Conservation (phyloP, 345 rosid species). For the Camelina hispida region DNA sequence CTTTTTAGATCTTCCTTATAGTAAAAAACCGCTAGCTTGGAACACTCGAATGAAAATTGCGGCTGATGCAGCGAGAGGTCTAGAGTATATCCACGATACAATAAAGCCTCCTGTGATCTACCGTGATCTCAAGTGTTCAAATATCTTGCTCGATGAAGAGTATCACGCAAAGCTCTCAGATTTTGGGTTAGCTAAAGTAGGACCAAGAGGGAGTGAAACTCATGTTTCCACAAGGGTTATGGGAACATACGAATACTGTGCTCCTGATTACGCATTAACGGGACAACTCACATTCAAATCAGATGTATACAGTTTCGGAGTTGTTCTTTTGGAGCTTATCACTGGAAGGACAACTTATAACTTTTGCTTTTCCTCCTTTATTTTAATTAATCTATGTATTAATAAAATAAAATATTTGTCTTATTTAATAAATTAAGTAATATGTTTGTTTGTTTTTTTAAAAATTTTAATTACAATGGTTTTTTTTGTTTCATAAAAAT, state of each 20-base stretch:
- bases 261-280: conserved; percentile 56
- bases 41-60: conserved; percentile 78
- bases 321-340: conserved; percentile 80
- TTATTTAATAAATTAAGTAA: too few species aligned
- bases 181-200: conserved; percentile 92
- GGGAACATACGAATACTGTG: conserved; percentile 93
- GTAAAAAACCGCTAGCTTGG: conserved; percentile 62
- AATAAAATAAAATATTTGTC: too few species aligned
- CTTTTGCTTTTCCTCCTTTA: too few species aligned
- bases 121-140: conserved; percentile 83
- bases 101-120: conserved; percentile 78
- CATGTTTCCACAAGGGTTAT: conserved; percentile 94
- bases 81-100: conserved; percentile 77
- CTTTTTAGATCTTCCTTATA: conserved; percentile 59
- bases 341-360: conserved; percentile 88
- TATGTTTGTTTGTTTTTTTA: too few species aligned
- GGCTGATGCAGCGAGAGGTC: conserved; percentile 80
- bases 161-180: conserved; percentile 51
- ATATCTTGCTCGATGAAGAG: conserved; percentile 70
- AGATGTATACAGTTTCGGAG: conserved; percentile 87
- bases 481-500: too few species aligned
- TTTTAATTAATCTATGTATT: too few species aligned
- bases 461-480: too few species aligned
- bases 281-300: conserved; percentile 86
- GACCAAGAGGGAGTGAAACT: conserved; percentile 80